Conservation (phyloP, 768 basidiomycete genomes). For the Gloeostereum incarnatum region DNA sequence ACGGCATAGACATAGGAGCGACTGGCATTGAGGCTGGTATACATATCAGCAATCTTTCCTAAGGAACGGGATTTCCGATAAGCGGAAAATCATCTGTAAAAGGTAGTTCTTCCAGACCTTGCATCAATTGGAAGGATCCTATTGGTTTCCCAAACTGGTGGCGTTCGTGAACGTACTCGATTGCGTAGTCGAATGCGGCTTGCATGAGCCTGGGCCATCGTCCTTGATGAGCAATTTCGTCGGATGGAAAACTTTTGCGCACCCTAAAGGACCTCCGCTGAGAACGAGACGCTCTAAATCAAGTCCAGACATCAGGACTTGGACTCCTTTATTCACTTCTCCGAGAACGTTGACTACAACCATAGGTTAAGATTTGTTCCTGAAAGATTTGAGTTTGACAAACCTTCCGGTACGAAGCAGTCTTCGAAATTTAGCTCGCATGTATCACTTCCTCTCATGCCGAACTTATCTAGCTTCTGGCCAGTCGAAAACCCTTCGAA, state of each 20-base stretch:
- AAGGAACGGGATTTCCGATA: conserved; percentile 11
- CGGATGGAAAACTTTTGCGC: conserved; percentile 11
- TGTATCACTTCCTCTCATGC: conserved; percentile 94
- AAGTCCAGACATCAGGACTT: conserved; percentile 89
- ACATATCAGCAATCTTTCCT: conserved; percentile 91
- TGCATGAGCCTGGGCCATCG: conserved; percentile 65
- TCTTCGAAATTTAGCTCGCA: conserved; percentile 90
- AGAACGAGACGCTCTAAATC: conserved; percentile 89
- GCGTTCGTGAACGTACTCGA: conserved; percentile 88
- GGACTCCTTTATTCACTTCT: conserved; percentile 66
- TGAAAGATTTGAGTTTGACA: no score
- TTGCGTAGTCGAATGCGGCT: conserved; percentile 81
- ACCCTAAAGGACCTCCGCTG: conserved; percentile 90
- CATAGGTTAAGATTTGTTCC: conserved; percentile 5
- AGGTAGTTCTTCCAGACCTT: conserved; percentile 39
- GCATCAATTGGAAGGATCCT: conserved; percentile 93
- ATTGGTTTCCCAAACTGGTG: conserved; percentile 86
- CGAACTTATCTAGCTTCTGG: conserved; percentile 90
- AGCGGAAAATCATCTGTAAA: conserved; percentile 7
- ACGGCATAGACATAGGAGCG: conserved; percentile 92
- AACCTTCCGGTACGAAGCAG: conserved; percentile 84
- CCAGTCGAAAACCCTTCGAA: conserved; percentile 84
- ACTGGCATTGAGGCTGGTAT: conserved; percentile 84
- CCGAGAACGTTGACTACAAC: conserved; percentile 79
- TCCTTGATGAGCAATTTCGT: conserved; percentile 2